Base-by-base conservation (phyloP, 176 grass and related monocot genomes). In the Ensete glaucum region DNA sequence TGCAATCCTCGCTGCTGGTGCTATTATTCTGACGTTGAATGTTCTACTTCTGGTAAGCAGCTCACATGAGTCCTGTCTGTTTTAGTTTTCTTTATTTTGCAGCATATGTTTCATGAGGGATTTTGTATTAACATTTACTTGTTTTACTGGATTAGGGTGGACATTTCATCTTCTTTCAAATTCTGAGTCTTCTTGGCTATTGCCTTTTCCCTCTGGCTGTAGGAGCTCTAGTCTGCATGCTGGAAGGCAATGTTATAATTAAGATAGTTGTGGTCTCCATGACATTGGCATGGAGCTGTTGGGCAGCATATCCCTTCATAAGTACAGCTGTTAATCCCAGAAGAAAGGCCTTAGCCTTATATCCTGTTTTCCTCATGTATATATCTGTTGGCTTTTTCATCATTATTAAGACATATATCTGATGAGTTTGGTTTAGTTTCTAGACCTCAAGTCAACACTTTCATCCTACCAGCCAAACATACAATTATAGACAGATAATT, bases 291-390 rank as follows among this genome's bases (percentile, higher is more conserved):
- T 99, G 95, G 95, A 94, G 95, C 78, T 99, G 90, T 22, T 99
- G 95, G 95, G 95, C 95, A 50, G 95, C 95, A 2, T 99, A 99
- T 83, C 95, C 95, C 3, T 94, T 99, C 84, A 94, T 99, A 91
- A 99, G 95, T 69, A 86, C 88, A 48, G 95, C 95, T 49, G 90
- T 99, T 63, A 91, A 91, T 77, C 95, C 88, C 75, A 89, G 90
- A 67, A 88, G 95, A 83, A 99, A 99, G 78, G 95, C 90, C 78
- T 78, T 99, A 81, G 90, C 95, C 54, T 76, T 88, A 12, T 94
- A 99, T 79, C 95, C 90, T 9, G 95, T 99, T 14, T 91, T 99
- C 82, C 95, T 99, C 76, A 91, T 99, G 90, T 99, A 94, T 75
- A 87, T 94, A 62, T 99, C 95, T 25, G 95, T 99, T 26, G 88